Conservation (phyloP, 2,329 filamentous ascomycete species). For the Aspergillus melleus region DNA sequence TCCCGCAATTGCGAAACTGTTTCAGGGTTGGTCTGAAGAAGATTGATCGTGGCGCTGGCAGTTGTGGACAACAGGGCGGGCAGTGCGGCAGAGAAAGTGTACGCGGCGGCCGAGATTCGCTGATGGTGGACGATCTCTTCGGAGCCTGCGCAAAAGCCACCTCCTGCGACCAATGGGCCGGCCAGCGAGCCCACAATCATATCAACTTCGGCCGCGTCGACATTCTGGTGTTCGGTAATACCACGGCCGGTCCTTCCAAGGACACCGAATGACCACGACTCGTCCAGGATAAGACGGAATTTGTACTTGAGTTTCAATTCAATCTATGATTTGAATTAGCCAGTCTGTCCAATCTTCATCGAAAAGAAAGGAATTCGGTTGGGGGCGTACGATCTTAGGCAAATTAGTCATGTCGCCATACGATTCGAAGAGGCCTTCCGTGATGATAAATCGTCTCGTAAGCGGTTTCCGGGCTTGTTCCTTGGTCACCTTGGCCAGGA, state of each 20-base stretch:
- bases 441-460: conserved; percentile 92
- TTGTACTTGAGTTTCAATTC: conserved; percentile 96
- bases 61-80: conserved; percentile 95
- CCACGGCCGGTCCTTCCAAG: conserved; percentile 88
- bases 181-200: conserved; percentile 95
- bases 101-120: conserved; percentile 85
- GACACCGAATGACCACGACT: conserved; percentile 96
- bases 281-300: conserved; percentile 94
- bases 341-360: not conserved
- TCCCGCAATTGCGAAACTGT: conserved; percentile 77
- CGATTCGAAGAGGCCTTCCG: conserved; percentile 90
- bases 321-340: conserved; percentile 52
- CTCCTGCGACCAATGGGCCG: conserved; percentile 85
- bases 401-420: conserved; percentile 82
- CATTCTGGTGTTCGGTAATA: conserved; percentile 93
- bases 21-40: conserved; percentile 85
- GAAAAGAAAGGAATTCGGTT: not conserved
- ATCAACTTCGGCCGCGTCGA: conserved; percentile 88
- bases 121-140: conserved; percentile 95
- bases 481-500: conserved; percentile 80
- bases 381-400: conserved; percentile 71
- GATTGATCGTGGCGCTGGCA: conserved; percentile 81
- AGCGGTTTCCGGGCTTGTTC: conserved; percentile 87
- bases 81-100: conserved; percentile 93
- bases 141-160: conserved; percentile 91